These are phyloP conservation scores for Ajuga chamaepitys DNA, from an alignment of 257 asterid species.

Conservation along the genomic window DNA sequence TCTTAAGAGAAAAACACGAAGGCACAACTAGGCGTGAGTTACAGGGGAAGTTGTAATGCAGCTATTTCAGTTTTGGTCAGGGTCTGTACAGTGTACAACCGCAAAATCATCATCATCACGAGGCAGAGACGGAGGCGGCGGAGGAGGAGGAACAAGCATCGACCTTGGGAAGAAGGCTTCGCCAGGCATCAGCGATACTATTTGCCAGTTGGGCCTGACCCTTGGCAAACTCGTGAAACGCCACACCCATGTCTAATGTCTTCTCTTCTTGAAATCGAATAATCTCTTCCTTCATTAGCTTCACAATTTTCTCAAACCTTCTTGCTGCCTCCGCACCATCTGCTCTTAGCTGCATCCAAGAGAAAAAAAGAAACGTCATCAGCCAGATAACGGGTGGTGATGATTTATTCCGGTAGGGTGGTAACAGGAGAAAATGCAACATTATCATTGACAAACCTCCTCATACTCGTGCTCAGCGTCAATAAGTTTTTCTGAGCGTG, in stretches of 20 bases:
- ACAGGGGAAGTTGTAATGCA: constrained; percentile 2
- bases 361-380: background rate
- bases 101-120: constrained; percentile 7
- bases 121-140: constrained; percentile 18
- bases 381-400: background rate
- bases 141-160: constrained; percentile 51
- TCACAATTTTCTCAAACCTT: constrained; percentile 71
- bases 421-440: background rate
- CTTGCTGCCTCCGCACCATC: constrained; percentile 69
- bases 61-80: background rate
- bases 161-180: constrained; percentile 93
- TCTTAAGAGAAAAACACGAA: too few relatives aligned
- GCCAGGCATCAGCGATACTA: constrained; percentile 83
- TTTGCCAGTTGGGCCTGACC: constrained; percentile 80
- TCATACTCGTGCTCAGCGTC: constrained; percentile 92
- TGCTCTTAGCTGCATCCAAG: constrained; percentile 45
- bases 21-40: background rate
- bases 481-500: constrained; percentile 68
- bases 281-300: constrained; percentile 76
- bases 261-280: constrained; percentile 88
- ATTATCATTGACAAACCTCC: constrained; percentile 41
- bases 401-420: background rate
- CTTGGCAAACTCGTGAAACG: constrained; percentile 87
- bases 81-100: constrained; percentile 45
- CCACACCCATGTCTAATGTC: constrained; percentile 80